Evolutionary conservation across 495 filamentous ascomycete genomes (phyloP).

Genomic region (Aspergillus mulundensis): DNA sequence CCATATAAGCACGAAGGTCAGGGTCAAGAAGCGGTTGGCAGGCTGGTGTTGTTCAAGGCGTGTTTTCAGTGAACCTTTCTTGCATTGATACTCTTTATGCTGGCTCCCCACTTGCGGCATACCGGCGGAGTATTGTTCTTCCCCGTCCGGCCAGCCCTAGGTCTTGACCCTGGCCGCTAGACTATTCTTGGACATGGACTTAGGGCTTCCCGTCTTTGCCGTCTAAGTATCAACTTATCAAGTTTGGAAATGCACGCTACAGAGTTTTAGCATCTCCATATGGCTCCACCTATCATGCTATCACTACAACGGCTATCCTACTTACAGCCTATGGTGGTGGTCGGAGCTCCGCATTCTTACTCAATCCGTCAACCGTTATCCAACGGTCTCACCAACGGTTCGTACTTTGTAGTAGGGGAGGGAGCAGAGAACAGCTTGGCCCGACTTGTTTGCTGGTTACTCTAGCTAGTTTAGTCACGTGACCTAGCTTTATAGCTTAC

Average conservation of each 20-base stretch:
- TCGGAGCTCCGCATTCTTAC: not conserved
- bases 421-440: no score
- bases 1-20: not conserved
- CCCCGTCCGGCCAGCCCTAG: conserved; percentile 31
- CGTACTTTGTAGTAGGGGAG: no score
- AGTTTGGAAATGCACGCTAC: no score
- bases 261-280: no score
- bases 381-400: not conserved
- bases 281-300: not conserved
- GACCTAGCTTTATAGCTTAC: no score
- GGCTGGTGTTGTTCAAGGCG: not conserved
- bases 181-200: conserved; percentile 10
- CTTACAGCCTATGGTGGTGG: no score
- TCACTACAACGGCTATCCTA: not conserved
- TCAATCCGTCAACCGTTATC: not conserved
- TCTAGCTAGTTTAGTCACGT: no score
- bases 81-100: not conserved
- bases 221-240: no score
- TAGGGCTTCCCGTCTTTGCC: conserved; percentile 20
- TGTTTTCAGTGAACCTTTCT: conserved; percentile 6
- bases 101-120: conserved; percentile 28
- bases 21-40: conserved; percentile 5
- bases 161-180: conserved; percentile 25
- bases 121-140: conserved; percentile 21
- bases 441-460: no score